Evolutionary conservation across 2,329 filamentous ascomycete genomes (phyloP).

Genomic region (Fusarium zealandicum): DNA sequence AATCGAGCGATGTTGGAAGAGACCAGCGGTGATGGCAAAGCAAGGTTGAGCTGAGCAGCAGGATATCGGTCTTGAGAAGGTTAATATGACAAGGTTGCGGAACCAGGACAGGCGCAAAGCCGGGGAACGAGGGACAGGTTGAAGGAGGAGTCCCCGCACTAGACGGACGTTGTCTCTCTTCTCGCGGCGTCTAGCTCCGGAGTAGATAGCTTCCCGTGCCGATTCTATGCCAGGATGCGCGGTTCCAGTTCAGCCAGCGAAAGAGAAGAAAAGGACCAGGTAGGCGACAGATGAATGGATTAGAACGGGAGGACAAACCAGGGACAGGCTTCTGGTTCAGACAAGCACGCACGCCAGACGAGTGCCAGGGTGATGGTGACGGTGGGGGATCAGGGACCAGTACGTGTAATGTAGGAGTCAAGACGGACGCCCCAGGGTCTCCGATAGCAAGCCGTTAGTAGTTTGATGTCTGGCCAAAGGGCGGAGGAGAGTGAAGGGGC

Average conservation of each 20-base stretch:
- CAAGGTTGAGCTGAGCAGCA: slow-evolving; percentile 15
- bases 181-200: slow-evolving; percentile 35
- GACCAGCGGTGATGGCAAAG: slow-evolving; percentile 4
- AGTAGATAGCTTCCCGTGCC: slow-evolving; percentile 32
- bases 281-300: slow-evolving; percentile 32
- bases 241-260: slow-evolving; percentile 35
- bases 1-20: slow-evolving; percentile 12
- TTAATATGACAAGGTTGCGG: slow-evolving; percentile 36
- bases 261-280: slow-evolving; percentile 29
- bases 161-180: slow-evolving; percentile 41
- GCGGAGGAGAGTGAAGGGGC: slow-evolving; percentile 27
- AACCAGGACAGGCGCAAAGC: slow-evolving; percentile 33
- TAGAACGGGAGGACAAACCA: slow-evolving; percentile 30
- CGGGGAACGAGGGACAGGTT: slow-evolving; percentile 32
- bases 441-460: slow-evolving; percentile 33
- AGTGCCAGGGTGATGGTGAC: slow-evolving; percentile 15
- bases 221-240: slow-evolving; percentile 32
- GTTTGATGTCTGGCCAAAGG: slow-evolving; percentile 15
- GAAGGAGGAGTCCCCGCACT: slow-evolving; percentile 37
- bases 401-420: slow-evolving; percentile 17
- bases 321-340: slow-evolving; percentile 31
- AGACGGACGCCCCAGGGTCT: slow-evolving; percentile 32
- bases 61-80: slow-evolving; percentile 28
- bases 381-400: slow-evolving; percentile 40
- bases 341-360: slow-evolving; percentile 34